phyloP scores from a whole-genome alignment of 306 rosid genomes.

The Pyrus bretschneideri region DNA sequence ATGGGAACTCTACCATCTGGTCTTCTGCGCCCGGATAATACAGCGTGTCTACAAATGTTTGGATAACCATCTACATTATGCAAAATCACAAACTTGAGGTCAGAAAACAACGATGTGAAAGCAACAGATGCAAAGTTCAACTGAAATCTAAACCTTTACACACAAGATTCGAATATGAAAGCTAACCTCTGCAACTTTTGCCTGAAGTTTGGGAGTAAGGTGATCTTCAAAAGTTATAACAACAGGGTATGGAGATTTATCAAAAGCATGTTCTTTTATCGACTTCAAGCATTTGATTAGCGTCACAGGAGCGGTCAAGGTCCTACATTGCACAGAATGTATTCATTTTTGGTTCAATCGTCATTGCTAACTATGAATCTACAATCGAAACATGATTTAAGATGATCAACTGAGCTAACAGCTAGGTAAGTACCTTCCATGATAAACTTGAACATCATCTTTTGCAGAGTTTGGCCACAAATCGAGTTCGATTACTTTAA shows the following conservation, averaged over 20 bases:
- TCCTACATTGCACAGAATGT: constrained; percentile 41
- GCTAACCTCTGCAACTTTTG: constrained; percentile 77
- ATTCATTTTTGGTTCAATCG: not conserved
- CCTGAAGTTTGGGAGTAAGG: constrained; percentile 71
- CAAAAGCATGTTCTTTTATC: constrained; percentile 80
- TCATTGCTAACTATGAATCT: not conserved
- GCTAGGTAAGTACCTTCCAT: constrained; percentile 59
- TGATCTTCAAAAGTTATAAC: constrained; percentile 88
- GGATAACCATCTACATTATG: constrained; percentile 48
- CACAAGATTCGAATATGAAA: not conserved
- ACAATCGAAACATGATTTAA: not conserved
- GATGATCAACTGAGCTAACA: not conserved
- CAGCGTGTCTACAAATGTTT: constrained; percentile 65
- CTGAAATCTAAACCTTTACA: not conserved
- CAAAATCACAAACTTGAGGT: constrained; percentile 7
- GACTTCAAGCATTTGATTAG: constrained; percentile 74
- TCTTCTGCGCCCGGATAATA: constrained; percentile 49
- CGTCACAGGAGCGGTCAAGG: constrained; percentile 79
- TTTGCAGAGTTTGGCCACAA: constrained; percentile 80
- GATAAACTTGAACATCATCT: constrained; percentile 68
- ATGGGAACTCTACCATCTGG: constrained; percentile 54
- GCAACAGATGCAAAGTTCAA: not conserved
- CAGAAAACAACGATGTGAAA: not conserved
- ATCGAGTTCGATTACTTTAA: constrained; percentile 82
- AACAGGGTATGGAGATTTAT: constrained; percentile 68